These are phyloP conservation scores for Salvia splendens DNA, from an alignment of 257 asterid genomes.

Conservation along the genomic window DNA sequence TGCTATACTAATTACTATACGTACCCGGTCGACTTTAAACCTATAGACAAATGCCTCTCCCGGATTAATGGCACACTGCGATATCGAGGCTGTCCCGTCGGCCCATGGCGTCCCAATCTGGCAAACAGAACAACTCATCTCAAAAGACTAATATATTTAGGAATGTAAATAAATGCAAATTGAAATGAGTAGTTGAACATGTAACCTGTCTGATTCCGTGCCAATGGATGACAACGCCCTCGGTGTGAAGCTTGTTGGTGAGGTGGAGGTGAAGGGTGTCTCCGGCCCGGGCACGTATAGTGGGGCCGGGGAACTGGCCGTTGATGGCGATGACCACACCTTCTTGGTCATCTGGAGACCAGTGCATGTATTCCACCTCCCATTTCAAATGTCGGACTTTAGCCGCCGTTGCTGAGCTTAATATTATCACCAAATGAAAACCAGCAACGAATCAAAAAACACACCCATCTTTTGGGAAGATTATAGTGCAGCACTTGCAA, in stretches of 20 bases:
- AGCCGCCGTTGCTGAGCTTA: constrained; percentile 35
- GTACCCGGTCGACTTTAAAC: constrained; percentile 66
- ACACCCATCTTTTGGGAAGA: not conserved
- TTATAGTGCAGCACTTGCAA: not conserved
- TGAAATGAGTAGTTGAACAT: not conserved
- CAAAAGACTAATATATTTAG: too few species aligned
- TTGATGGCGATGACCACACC: constrained; percentile 61
- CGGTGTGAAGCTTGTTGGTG: constrained; percentile 66
- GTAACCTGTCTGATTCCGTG: constrained; percentile 84
- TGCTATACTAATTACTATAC: too few species aligned
- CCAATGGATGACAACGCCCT: constrained; percentile 84
- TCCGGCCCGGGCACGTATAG: constrained; percentile 66
- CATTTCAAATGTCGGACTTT: constrained; percentile 55
- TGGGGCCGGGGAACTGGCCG: constrained; percentile 83
- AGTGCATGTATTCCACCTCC: constrained; percentile 58
- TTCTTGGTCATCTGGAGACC: constrained; percentile 78
- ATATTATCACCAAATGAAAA: not conserved
- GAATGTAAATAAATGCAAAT: too few species aligned
- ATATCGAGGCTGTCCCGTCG: constrained; percentile 81
- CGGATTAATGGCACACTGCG: constrained; percentile 79
- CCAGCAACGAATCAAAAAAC: constrained; percentile 3
- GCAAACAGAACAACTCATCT: constrained; percentile 1
- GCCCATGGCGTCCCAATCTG: constrained; percentile 95
- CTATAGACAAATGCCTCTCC: constrained; percentile 70
- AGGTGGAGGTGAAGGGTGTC: constrained; percentile 64